A percentile compares a stretch with the other conserved stretches of the same genome.
Evolutionary conservation across 305 asterid species (phyloP).

Genomic region (Plantago coronopus): DNA sequence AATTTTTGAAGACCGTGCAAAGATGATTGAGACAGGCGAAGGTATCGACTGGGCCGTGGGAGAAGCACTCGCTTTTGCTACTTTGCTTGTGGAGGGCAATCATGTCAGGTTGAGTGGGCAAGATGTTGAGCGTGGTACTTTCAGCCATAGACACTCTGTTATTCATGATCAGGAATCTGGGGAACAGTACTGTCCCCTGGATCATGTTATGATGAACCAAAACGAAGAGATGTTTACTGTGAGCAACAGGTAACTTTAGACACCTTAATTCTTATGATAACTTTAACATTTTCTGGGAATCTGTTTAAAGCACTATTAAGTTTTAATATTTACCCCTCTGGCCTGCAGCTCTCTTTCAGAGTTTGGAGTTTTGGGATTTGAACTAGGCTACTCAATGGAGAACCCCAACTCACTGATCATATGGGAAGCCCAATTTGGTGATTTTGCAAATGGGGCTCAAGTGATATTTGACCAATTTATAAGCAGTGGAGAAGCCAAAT

Average conservation of each 20-base stretch:
- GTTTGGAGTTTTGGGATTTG: slow-evolving; percentile 92
- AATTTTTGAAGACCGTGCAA: slow-evolving; percentile 74
- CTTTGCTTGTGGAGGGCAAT: slow-evolving; percentile 89
- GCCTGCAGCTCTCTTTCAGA: slow-evolving; percentile 82
- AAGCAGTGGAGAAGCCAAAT: slow-evolving; percentile 95
- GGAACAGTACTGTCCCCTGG: slow-evolving; percentile 70
- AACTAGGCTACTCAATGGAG: slow-evolving; percentile 94
- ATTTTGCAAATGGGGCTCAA: slow-evolving; percentile 93
- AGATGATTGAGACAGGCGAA: slow-evolving; percentile 88
- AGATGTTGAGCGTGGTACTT: slow-evolving; percentile 95
- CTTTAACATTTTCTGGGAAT: background rate
- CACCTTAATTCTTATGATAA: slow-evolving; percentile 4
- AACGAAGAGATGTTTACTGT: slow-evolving; percentile 91
- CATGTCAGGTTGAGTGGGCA: slow-evolving; percentile 97
- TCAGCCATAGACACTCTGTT: slow-evolving; percentile 89
- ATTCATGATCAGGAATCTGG: slow-evolving; percentile 91
- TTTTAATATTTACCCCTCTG: slow-evolving; percentile 11
- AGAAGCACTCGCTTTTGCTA: slow-evolving; percentile 95
- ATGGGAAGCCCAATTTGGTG: slow-evolving; percentile 99
- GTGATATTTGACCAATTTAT: slow-evolving; percentile 93
- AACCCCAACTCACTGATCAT: slow-evolving; percentile 85
- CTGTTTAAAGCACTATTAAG: slow-evolving; percentile 5
- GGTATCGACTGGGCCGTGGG: slow-evolving; percentile 97
- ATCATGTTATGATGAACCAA: slow-evolving; percentile 78
- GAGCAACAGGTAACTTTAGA: slow-evolving; percentile 66